Evolutionary conservation across 2,329 filamentous ascomycete species (phyloP), one percentile per base, ranked within the genome.

Genomic region (Zymoseptoria tritici): DNA sequence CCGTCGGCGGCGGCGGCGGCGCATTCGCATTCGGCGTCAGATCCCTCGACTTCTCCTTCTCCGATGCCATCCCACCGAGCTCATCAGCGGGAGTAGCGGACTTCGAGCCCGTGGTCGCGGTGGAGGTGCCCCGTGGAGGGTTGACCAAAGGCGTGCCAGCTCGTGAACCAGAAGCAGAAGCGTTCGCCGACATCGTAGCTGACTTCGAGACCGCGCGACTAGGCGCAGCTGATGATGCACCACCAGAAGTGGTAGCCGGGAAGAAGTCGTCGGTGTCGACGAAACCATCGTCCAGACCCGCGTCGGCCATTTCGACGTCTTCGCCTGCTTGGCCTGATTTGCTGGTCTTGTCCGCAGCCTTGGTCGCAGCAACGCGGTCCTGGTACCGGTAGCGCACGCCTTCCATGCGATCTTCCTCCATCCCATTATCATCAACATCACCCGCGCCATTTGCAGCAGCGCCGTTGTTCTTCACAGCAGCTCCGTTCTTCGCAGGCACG

Each of bases 361-460:
- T 62, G 22, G 57, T 68, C 62, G 65, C 70, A 42, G 60, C 58
- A 11, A 70, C 29, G 20, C 66, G 67, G 57, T 73, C 71, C 61
- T 70, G 62, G 49, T 70, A 71, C 6, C 65, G 66, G 54, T 70
- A 69, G 16, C 60, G 65, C 13, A 72, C 62, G 49, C 71, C 76
- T 24, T 77, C 73, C 61, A 79, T 75, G 2, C 73, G 71, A 29
- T 74, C 72, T 9, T 71, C 57, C 8, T 75, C 73, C 16, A 65
- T 62, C 3, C 36, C 22, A 26, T 56, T 20, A 52, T 75, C 73
- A 55, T 67, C 9, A 6, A 75, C 73, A 55, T 67, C 9, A 6
- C 9, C 46, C 20, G 20, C 13, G 19, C 53, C 31, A 24, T 31
- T 29, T 19, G n/a, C 19, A 49, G n/a, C 52, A 31, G 20, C 36